Percentiles rank a stretch among this genome's conserved stretches.
Conservation (phyloP, 1,284 basidiomycete species). For the Erythrobasidium hasegawianum region DNA sequence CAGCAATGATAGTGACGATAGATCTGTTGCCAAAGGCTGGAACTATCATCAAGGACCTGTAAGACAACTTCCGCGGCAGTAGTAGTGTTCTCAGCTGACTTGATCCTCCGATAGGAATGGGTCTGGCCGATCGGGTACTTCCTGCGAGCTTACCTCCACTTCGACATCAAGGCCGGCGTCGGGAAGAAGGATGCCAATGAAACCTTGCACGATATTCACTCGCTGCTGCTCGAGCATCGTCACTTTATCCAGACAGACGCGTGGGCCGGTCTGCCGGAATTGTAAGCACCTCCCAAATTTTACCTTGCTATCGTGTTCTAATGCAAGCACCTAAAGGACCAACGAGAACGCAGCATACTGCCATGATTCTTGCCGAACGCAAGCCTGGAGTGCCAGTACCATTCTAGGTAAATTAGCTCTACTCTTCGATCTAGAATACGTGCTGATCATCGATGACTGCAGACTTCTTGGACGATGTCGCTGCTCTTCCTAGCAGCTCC, state of each 20-base stretch:
- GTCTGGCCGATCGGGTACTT: conserved; percentile 66
- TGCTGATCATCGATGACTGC: background rate
- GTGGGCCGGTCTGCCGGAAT: conserved; percentile 87
- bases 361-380: conserved; percentile 79
- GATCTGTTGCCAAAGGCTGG: conserved; percentile 77
- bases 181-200: conserved; percentile 65
- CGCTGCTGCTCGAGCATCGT: conserved; percentile 64
- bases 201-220: conserved; percentile 74
- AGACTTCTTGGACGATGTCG: background rate
- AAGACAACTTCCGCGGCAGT: too few relatives aligned
- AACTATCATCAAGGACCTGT: conserved; percentile 60
- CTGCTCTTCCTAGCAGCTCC: background rate
- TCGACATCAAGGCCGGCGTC: conserved; percentile 62
- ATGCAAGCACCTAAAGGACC: conserved; percentile 33
- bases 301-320: background rate
- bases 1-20: conserved; percentile 77
- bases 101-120: too few relatives aligned
- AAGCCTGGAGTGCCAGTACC: conserved; percentile 88
- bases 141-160: conserved; percentile 82
- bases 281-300: conserved; percentile 47
- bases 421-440: conserved; percentile 48
- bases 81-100: too few relatives aligned
- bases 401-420: conserved; percentile 77
- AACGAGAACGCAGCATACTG: conserved; percentile 65
- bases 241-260: conserved; percentile 70